These are phyloP conservation scores for Volvox carteri DNA, from an alignment of 163 green algal genomes.

Conservation along the genomic window DNA sequence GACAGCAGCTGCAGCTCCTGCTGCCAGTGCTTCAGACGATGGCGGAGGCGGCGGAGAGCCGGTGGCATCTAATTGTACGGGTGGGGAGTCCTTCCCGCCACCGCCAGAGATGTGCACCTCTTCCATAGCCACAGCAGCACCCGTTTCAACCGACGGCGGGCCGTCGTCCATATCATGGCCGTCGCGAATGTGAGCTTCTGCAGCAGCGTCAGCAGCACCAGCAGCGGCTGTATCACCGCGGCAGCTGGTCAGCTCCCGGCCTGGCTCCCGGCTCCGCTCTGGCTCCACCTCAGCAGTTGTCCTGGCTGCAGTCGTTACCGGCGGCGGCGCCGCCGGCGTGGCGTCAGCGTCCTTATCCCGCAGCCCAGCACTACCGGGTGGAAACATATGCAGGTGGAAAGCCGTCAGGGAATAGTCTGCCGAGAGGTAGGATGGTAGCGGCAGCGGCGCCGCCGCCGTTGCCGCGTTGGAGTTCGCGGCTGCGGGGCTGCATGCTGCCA, in stretches of 20 bases:
- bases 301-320: neutral
- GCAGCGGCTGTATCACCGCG: neutral
- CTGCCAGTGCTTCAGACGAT: neutral
- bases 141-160: neutral
- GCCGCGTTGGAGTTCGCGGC: neutral
- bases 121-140: neutral
- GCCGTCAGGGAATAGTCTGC: neutral
- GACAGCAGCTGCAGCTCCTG: neutral
- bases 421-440: neutral
- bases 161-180: neutral
- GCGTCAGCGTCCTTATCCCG: neutral
- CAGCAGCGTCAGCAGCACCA: neutral
- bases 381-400: neutral
- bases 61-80: neutral
- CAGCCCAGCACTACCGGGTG: neutral
- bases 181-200: too few species aligned
- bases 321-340: neutral
- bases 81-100: too few species aligned
- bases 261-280: neutral
- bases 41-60: too few species aligned
- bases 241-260: neutral
- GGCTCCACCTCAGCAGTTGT: neutral
- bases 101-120: too few species aligned
- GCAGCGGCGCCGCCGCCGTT: neutral
- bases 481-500: slow-evolving; percentile 14